These are phyloP conservation scores for Termitomyces sp. DNA, from an alignment of 768 basidiomycete genomes.

Conservation along the genomic window DNA sequence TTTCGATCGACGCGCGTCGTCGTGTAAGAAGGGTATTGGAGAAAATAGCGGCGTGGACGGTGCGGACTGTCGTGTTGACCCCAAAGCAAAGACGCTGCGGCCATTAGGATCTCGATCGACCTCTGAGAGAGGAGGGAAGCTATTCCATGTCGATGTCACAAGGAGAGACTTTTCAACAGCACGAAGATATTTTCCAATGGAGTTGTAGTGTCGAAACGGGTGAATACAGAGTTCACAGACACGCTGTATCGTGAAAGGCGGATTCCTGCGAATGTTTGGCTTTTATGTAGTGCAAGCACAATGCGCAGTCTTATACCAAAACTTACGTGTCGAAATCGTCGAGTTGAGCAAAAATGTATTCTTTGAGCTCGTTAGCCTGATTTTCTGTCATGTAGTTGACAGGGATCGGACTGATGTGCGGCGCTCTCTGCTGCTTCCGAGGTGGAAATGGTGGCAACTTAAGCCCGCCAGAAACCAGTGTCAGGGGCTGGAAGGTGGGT, in stretches of 20 bases:
- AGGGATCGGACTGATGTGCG: conserved; percentile 51
- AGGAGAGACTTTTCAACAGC: conserved; percentile 80
- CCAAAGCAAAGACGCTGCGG: conserved; percentile 40
- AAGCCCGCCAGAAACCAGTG: conserved; percentile 54
- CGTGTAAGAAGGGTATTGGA: conserved; percentile 84
- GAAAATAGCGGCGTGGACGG: conserved; percentile 84
- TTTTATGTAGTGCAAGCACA: conserved; percentile 2
- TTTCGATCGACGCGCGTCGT: conserved; percentile 76
- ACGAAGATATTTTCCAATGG: conserved; percentile 83
- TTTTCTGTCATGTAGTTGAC: conserved; percentile 57
- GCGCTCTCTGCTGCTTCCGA: conserved; percentile 41
- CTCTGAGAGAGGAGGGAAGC: conserved; percentile 56
- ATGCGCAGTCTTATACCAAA: background rate
- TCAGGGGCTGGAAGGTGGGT: conserved; percentile 38
- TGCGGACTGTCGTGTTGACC: conserved; percentile 46
- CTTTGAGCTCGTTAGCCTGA: conserved; percentile 58
- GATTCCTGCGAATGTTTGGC: conserved; percentile 31
- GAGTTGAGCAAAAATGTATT: conserved; percentile 56
- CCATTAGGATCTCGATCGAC: conserved; percentile 34
- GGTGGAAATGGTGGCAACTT: conserved; percentile 74
- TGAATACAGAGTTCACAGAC: conserved; percentile 76
- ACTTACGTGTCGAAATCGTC: conserved; percentile 75
- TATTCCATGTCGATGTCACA: conserved; percentile 77
- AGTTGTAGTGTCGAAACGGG: conserved; percentile 70
- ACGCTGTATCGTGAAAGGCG: conserved; percentile 90